Percentiles rank a stretch among this genome's conserved stretches.
Conservation (phyloP, 192 early-diverging fungal species). For the Coemansia sp. region DNA sequence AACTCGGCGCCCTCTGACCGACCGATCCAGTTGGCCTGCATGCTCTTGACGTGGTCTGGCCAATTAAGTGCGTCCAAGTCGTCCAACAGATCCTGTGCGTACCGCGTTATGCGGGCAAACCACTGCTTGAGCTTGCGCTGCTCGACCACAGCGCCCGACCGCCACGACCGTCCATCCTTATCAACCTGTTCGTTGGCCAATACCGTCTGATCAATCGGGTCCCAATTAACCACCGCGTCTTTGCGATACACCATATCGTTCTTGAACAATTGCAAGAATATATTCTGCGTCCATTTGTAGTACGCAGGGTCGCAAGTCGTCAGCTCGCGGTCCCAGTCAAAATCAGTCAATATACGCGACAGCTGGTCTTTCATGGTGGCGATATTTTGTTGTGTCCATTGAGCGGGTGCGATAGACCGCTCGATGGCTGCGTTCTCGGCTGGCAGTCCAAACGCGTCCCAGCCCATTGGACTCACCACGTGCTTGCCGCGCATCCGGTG, state of each 20-base stretch:
- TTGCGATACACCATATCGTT: constrained; percentile 84
- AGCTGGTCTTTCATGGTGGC: constrained; percentile 78
- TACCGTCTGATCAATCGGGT: constrained; percentile 93
- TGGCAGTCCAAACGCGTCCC: constrained; percentile 98
- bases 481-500: constrained; percentile 68
- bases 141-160: constrained; percentile 91
- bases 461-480: constrained; percentile 92
- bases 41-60: constrained; percentile 84
- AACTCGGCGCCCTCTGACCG: constrained; percentile 78
- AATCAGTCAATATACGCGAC: constrained; percentile 67
- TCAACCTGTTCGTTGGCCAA: constrained; percentile 97
- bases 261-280: constrained; percentile 77
- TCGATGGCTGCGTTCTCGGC: constrained; percentile 97
- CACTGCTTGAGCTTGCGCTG: constrained; percentile 82
- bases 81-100: constrained; percentile 73
- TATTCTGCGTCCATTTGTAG: constrained; percentile 92
- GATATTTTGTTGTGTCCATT: constrained; percentile 88
- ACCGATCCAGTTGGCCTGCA: constrained; percentile 94
- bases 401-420: constrained; percentile 66
- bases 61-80: constrained; percentile 79
- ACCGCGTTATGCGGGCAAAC: constrained; percentile 87
- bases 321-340: constrained; percentile 93
- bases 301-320: constrained; percentile 83
- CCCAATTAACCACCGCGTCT: constrained; percentile 93
- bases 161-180: constrained; percentile 78